Conservation (phyloP, 345 rosid species). For the Gossypium longicalyx region DNA sequence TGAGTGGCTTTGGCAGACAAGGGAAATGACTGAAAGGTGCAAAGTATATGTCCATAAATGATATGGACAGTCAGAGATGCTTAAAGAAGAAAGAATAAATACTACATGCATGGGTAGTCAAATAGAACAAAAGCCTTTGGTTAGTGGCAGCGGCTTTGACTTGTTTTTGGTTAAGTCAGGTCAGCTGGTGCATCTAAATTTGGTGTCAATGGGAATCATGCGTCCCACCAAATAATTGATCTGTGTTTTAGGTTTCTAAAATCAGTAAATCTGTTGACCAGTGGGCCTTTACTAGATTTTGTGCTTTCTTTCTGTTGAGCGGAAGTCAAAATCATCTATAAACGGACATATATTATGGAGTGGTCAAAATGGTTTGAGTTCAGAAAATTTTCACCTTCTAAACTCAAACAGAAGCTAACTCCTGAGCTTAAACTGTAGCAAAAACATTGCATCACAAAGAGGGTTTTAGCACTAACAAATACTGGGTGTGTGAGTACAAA, state of each 20-base stretch:
- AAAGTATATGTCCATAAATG: background rate
- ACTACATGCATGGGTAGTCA: slow-evolving; percentile 7
- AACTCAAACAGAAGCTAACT: background rate
- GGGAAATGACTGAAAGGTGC: background rate
- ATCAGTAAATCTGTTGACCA: background rate
- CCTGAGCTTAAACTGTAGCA: background rate
- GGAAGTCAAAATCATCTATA: slow-evolving; percentile 2
- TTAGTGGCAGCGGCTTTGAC: slow-evolving; percentile 8
- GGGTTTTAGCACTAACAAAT: no score
- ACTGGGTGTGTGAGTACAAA: no score
- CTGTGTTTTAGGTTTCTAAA: no score
- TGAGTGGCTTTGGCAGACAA: background rate
- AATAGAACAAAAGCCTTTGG: background rate
- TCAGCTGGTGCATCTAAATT: background rate
- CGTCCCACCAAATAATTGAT: background rate
- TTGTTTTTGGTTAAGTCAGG: background rate
- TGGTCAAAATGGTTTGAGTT: background rate
- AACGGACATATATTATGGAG: background rate
- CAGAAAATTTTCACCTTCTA: background rate
- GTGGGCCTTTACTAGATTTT: background rate
- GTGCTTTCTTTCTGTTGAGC: background rate
- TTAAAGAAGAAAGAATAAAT: slow-evolving; percentile 10
- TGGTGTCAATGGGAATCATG: slow-evolving; percentile 11
- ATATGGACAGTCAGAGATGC: background rate
- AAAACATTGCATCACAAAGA: background rate